Evolutionary conservation across 805 yeast species (phyloP).

Genomic region (Metschnikowia matae): DNA sequence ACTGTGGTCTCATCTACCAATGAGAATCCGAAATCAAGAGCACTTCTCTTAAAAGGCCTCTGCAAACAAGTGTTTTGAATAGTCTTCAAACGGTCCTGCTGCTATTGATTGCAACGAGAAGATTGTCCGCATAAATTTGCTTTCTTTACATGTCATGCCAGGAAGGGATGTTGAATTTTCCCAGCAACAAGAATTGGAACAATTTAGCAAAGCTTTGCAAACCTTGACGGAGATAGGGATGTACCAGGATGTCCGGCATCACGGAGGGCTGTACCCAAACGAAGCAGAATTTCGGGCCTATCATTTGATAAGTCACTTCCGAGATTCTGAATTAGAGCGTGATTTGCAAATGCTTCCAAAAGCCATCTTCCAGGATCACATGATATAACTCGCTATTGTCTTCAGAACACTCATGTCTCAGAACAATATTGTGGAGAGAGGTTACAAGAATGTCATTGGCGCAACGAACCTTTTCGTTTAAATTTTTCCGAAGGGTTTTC

Average conservation of each 20-base stretch:
- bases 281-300: slow-evolving; percentile 95
- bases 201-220: slow-evolving; percentile 85
- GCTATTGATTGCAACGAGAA: slow-evolving; percentile 90
- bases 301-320: slow-evolving; percentile 68
- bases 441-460: slow-evolving; percentile 47
- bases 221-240: slow-evolving; percentile 82
- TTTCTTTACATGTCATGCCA: slow-evolving; percentile 83
- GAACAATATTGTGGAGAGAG: slow-evolving; percentile 54
- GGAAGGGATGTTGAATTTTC: slow-evolving; percentile 67
- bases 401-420: slow-evolving; percentile 65
- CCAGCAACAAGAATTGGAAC: slow-evolving; percentile 94
- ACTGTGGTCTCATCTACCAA: slow-evolving; percentile 8
- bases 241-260: slow-evolving; percentile 73
- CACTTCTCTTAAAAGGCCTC: slow-evolving; percentile 16
- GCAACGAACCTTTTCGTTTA: slow-evolving; percentile 55
- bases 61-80: slow-evolving; percentile 17
- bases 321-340: slow-evolving; percentile 82
- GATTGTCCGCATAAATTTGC: slow-evolving; percentile 82
- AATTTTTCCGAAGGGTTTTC: slow-evolving; percentile 57
- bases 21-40: slow-evolving; percentile 11
- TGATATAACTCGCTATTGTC: slow-evolving; percentile 67
- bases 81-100: slow-evolving; percentile 61
- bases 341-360: slow-evolving; percentile 66
- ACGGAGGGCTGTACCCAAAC: slow-evolving; percentile 66
- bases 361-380: slow-evolving; percentile 46